These are phyloP conservation scores for Coleophoma cylindrospora DNA, from an alignment of 2,329 filamentous ascomycete genomes.

Conservation along the genomic window DNA sequence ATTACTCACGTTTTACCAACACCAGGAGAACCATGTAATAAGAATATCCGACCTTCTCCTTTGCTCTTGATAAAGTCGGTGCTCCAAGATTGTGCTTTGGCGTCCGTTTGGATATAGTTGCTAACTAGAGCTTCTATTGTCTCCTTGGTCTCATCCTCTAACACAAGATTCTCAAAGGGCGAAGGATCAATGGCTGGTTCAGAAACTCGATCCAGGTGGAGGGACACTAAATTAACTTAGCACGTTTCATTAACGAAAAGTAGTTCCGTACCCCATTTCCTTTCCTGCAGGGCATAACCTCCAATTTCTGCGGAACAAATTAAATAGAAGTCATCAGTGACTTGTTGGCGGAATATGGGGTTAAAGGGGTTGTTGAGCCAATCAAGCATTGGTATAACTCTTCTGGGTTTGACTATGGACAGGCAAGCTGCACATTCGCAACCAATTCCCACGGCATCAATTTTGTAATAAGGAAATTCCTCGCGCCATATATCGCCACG, in stretches of 20 bases:
- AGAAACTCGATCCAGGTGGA: background rate
- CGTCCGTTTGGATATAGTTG: background rate
- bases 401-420: background rate
- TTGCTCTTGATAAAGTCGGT: conserved; percentile 14
- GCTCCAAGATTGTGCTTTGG: background rate
- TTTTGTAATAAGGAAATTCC: too few species aligned
- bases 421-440: background rate
- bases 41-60: conserved; percentile 18
- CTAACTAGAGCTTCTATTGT: background rate
- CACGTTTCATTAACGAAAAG: background rate
- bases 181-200: background rate
- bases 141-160: background rate
- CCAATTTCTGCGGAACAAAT: background rate
- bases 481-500: too few species aligned
- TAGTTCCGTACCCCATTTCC: background rate
- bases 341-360: background rate
- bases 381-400: background rate
- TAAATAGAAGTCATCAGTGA: background rate
- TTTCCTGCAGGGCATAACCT: background rate
- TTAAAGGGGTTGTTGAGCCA: too few species aligned
- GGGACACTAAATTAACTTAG: background rate
- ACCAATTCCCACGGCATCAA: too few species aligned
- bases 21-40: conserved; percentile 15
- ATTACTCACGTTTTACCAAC: conserved; percentile 13
- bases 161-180: background rate